These are phyloP conservation scores for Starmera dryadoides DNA, from an alignment of 805 yeast species.

Conservation along the genomic window DNA sequence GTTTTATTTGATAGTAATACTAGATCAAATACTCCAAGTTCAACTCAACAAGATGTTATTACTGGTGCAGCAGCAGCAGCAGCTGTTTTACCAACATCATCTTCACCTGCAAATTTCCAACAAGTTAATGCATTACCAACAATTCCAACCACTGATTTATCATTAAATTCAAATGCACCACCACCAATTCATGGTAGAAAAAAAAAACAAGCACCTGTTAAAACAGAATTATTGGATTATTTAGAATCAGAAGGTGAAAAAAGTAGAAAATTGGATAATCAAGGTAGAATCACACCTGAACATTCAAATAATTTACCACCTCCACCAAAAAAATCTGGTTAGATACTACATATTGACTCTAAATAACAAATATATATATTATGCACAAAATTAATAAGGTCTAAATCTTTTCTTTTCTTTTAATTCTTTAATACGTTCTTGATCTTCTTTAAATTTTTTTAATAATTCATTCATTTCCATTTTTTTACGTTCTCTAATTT, in stretches of 20 bases:
- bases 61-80: background rate
- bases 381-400: constrained; percentile 49
- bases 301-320: constrained; percentile 21
- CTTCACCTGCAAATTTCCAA: constrained; percentile 6
- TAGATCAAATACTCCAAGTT: constrained; percentile 8
- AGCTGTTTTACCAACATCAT: background rate
- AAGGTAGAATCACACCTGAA: constrained; percentile 16
- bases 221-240: constrained; percentile 28
- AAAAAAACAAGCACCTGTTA: constrained; percentile 11
- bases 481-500: constrained; percentile 89
- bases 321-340: constrained; percentile 23
- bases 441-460: constrained; percentile 82
- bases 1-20: constrained; percentile 37
- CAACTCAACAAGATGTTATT: constrained; percentile 2
- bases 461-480: constrained; percentile 84
- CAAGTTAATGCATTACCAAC: constrained; percentile 1
- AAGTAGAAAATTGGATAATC: constrained; percentile 31
- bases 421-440: constrained; percentile 73
- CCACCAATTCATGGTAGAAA: constrained; percentile 20
- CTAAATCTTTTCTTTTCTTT: constrained; percentile 76
- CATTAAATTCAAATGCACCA: constrained; percentile 7
- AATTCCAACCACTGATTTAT: background rate
- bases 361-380: background rate
- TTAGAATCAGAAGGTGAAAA: constrained; percentile 34
- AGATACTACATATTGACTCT: background rate